Percentiles rank a stretch among this genome's conserved stretches.
Conservation (phyloP, 192 early-diverging fungal genomes). For the Umbelopsis sp. region DNA sequence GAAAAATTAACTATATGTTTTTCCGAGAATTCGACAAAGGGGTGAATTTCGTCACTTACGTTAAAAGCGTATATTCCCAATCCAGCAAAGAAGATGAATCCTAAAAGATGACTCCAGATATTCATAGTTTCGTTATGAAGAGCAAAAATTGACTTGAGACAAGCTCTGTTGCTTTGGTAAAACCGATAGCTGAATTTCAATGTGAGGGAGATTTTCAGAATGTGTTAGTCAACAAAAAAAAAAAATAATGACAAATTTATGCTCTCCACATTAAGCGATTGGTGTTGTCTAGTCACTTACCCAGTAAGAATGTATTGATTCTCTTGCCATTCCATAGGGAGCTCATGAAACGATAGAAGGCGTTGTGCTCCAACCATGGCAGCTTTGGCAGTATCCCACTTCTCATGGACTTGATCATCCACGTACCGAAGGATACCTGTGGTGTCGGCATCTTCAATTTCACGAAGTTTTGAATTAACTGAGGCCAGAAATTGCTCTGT, state of each 20-base stretch:
- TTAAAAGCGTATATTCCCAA: conserved; percentile 35
- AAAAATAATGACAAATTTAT: background rate
- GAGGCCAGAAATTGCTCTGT: conserved; percentile 37
- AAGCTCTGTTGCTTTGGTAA: conserved; percentile 48
- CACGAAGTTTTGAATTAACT: conserved; percentile 32
- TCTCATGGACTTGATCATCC: conserved; percentile 55
- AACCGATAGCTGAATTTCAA: conserved; percentile 50
- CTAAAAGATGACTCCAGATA: conserved; percentile 41
- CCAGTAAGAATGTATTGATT: conserved; percentile 57
- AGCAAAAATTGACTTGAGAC: conserved; percentile 61
- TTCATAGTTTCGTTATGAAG: conserved; percentile 57
- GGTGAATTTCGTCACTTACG: conserved; percentile 32
- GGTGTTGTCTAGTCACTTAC: conserved; percentile 29
- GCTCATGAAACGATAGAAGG: conserved; percentile 56
- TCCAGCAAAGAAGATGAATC: conserved; percentile 35
- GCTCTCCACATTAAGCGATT: background rate
- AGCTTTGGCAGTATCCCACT: conserved; percentile 52
- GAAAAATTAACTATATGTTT: background rate
- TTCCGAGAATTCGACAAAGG: background rate
- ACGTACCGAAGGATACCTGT: conserved; percentile 56
- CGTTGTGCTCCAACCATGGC: conserved; percentile 56
- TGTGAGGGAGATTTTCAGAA: background rate
- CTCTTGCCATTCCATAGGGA: conserved; percentile 66
- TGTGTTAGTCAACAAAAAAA: background rate
- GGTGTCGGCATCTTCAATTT: conserved; percentile 53